Evolutionary conservation across 352 stramenopile genomes (phyloP).

Genomic region (Phytopythium montanum): DNA sequence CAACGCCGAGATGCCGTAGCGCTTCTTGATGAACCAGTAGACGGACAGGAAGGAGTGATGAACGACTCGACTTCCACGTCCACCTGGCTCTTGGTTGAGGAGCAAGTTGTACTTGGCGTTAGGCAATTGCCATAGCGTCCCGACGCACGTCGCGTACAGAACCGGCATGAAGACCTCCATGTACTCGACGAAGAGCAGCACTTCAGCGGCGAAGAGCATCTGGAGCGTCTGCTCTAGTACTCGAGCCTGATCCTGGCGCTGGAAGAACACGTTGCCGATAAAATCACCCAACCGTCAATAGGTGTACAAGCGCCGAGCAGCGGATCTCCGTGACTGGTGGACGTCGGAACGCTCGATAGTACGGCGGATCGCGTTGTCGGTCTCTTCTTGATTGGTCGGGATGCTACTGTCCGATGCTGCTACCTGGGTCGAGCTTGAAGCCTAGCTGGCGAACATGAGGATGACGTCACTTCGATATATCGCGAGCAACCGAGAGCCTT

Average conservation of each 20-base stretch:
- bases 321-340: no score
- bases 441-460: no score
- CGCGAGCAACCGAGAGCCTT: no score
- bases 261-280: conserved; percentile 13
- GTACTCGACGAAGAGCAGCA: conserved; percentile 26
- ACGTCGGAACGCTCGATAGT: no score
- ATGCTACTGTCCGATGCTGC: no score
- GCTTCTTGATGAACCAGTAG: conserved; percentile 18
- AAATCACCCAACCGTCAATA: no score
- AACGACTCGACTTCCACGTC: conserved; percentile 6
- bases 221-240: conserved; percentile 14
- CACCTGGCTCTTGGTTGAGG: conserved; percentile 7
- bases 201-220: conserved; percentile 21
- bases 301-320: no score
- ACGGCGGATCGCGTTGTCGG: no score
- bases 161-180: conserved; percentile 28
- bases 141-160: conserved; percentile 19
- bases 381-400: no score
- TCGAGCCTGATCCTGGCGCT: conserved; percentile 7
- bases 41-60: conserved; percentile 15
- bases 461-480: no score
- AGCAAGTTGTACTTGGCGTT: conserved; percentile 20
- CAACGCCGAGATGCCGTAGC: conserved; percentile 22
- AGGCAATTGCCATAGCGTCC: conserved; percentile 8
- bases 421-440: no score